Base-by-base conservation (phyloP, 164 flowering plant genomes). In the Stephania cephalantha region DNA sequence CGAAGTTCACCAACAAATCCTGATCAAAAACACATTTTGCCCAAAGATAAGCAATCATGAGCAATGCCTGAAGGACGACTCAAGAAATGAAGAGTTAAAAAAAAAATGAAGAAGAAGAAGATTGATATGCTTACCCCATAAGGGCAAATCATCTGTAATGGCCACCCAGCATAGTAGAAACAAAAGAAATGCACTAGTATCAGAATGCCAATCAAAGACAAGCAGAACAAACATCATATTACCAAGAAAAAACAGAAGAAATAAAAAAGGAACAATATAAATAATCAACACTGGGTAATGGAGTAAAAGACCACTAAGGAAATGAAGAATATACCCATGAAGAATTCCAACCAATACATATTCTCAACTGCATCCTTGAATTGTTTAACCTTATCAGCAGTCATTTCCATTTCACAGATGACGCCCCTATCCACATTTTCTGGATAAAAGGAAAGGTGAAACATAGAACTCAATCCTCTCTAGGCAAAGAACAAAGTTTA, bases 341-440 rank as follows among this genome's bases (percentile, higher is more conserved):
- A 95, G 78, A 95, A 92, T 77, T 95, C 99, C 84, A 95, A 89
- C 99, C 99, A 95, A 77, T 95, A 95, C 29, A 84, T 82, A 82
- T 86, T 90, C 76, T 91, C 97, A 80, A 95, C 89, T 73, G 99
- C 99, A 87, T 93, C 97, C 82, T 91, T 92, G 85, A 95, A 93
- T 71, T 90, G 92, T 79, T 86, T 89, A 74, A 87, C 99, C 79
- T 91, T 92, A 15, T 85, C 86, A 44, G 85, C 93, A 80, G 91
- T 90, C 75, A 95, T 90, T 68, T 87, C 85, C 73, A 95, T 79
- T 15, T 84, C 89, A 85, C 99, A 95, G 35, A 93, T 85, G 70
- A 81, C 61, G 65, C 79, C 76, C 83, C 80, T 89, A n/a, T 86
- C 97, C 61, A 95, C 95, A 86, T 87, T 88, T 82, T 86, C 99